phyloP scores from a whole-genome alignment of 1,284 basidiomycete genomes.

The Grifola frondosa region DNA sequence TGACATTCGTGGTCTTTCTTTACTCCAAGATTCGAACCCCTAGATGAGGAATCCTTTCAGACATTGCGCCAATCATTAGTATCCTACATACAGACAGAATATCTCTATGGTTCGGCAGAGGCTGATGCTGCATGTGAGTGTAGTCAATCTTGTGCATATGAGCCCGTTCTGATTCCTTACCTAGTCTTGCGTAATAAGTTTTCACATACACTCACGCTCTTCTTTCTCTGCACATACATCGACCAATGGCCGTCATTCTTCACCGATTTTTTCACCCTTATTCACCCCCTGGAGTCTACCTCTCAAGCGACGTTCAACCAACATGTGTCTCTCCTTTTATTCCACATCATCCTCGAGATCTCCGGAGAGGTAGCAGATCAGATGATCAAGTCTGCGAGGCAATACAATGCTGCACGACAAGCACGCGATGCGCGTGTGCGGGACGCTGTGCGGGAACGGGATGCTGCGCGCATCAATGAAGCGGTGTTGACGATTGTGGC shows the following conservation, averaged over 20 bases:
- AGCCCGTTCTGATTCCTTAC: slow-evolving; percentile 7
- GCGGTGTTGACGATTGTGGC: slow-evolving; percentile 84
- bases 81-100: slow-evolving; percentile 79
- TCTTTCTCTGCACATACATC: slow-evolving; percentile 90
- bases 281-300: slow-evolving; percentile 58
- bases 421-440: slow-evolving; percentile 80
- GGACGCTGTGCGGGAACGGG: slow-evolving; percentile 87
- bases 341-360: slow-evolving; percentile 88
- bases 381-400: slow-evolving; percentile 81
- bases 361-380: slow-evolving; percentile 92
- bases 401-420: slow-evolving; percentile 69
- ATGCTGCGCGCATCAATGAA: slow-evolving; percentile 86
- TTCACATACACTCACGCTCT: slow-evolving; percentile 92
- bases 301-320: slow-evolving; percentile 66
- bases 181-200: slow-evolving; percentile 94
- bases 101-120: slow-evolving; percentile 75
- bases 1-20: slow-evolving; percentile 5
- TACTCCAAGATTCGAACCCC: slow-evolving; percentile 58
- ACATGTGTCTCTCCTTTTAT: slow-evolving; percentile 82
- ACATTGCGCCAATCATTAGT: slow-evolving; percentile 69
- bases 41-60: slow-evolving; percentile 69
- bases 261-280: slow-evolving; percentile 73
- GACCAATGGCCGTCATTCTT: slow-evolving; percentile 84
- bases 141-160: neutral
- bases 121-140: slow-evolving; percentile 69